phyloP scores from a whole-genome alignment of 192 early-diverging fungal genomes.

The Coemansia sp. region DNA sequence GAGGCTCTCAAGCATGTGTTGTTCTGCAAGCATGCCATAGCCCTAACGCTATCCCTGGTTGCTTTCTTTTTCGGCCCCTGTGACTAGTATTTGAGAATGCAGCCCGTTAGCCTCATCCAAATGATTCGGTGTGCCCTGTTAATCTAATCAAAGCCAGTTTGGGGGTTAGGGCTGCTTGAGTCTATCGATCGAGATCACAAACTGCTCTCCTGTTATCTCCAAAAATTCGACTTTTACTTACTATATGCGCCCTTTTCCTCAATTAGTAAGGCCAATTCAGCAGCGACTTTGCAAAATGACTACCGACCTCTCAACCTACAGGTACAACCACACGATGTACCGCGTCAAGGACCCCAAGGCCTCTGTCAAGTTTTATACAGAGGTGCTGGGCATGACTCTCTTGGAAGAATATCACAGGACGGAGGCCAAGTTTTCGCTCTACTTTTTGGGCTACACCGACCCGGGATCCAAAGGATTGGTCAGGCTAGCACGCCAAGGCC shows the following conservation, averaged over 20 bases:
- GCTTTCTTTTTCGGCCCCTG: background rate
- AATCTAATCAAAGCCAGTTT: background rate
- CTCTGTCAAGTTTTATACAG: slow-evolving; percentile 71
- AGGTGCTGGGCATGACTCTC: slow-evolving; percentile 73
- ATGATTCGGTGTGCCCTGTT: background rate
- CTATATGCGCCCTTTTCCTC: slow-evolving; percentile 5
- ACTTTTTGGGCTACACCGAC: slow-evolving; percentile 70
- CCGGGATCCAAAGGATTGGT: slow-evolving; percentile 47
- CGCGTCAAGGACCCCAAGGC: slow-evolving; percentile 78
- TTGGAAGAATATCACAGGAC: slow-evolving; percentile 36
- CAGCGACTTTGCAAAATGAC: slow-evolving; percentile 36
- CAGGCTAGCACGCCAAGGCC: slow-evolving; percentile 63
- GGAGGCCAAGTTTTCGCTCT: slow-evolving; percentile 61
- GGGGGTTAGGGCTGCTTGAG: background rate
- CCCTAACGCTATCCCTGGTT: background rate
- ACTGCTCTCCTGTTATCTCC: background rate
- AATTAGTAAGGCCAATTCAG: background rate
- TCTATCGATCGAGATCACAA: background rate
- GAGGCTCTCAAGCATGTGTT: background rate
- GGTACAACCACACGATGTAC: slow-evolving; percentile 85
- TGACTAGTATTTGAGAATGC: background rate
- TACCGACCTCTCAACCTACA: slow-evolving; percentile 46
- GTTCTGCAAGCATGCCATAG: background rate
- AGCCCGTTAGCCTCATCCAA: too few relatives aligned
- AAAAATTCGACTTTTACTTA: background rate